Conservation (phyloP, 305 asterid species). For the Withania somnifera region DNA sequence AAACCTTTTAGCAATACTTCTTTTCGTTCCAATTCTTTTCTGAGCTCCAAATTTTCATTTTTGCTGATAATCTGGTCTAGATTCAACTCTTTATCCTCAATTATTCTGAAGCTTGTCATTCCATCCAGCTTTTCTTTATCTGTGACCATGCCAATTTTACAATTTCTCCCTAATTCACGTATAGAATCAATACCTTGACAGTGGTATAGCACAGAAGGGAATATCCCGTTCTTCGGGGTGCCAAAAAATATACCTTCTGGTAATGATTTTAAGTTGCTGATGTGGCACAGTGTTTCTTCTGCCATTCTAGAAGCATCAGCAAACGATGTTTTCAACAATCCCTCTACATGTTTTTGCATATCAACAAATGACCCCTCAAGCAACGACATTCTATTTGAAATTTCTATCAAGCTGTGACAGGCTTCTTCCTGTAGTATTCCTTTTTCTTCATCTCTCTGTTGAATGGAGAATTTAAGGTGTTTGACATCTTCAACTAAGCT, state of each 20-base stretch:
- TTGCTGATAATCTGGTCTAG: conserved; percentile 21
- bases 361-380: conserved; percentile 46
- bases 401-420: conserved; percentile 27
- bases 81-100: conserved; percentile 20
- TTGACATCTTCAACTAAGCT: conserved; percentile 41
- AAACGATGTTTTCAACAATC: conserved; percentile 25
- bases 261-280: conserved; percentile 36
- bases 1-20: conserved; percentile 61
- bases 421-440: conserved; percentile 29
- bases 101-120: conserved; percentile 5
- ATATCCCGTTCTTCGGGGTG: conserved; percentile 34
- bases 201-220: conserved; percentile 32
- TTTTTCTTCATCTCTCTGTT: conserved; percentile 23
- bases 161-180: conserved; percentile 12
- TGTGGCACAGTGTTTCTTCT: conserved; percentile 30
- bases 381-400: conserved; percentile 23
- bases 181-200: conserved; percentile 20
- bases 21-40: conserved; percentile 56
- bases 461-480: conserved; percentile 30
- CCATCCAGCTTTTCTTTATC: conserved; percentile 10
- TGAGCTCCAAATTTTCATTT: conserved; percentile 33
- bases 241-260: conserved; percentile 37
- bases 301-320: conserved; percentile 36
- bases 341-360: conserved; percentile 42
- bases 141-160: conserved; percentile 12